Evolutionary conservation across 345 rosid species (phyloP), one percentile per base, ranked within the genome.

Genomic region (Ricinus communis): DNA sequence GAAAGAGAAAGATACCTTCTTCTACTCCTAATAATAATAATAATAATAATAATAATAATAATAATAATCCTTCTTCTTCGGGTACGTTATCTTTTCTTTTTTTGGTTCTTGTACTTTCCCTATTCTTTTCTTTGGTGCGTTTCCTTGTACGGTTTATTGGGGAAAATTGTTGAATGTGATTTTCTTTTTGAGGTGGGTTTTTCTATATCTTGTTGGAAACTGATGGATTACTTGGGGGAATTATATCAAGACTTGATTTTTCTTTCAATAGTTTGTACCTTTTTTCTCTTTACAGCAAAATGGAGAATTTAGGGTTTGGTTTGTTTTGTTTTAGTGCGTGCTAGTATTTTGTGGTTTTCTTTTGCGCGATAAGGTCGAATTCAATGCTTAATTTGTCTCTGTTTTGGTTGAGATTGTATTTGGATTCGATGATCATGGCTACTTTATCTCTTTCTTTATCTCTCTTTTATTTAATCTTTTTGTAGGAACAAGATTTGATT

Each of bases 1-100:
- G 87, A 30, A 84, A 81, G 76, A 81, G 85, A 76, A 81, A 74
- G 79, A 64, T 78, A 75, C 70, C 50, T 46, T 27, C 64, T 50
- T 72, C 67, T 60, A 21, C 64, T 46, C 50, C n/a, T n/a, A 19
- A 50, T n/a, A 45, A n/a, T n/a, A n/a, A n/a, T n/a, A n/a, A n/a
- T n/a, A n/a, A n/a, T n/a, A n/a, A n/a, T n/a, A n/a, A n/a, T n/a
- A n/a, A n/a, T n/a, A n/a, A n/a, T n/a, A n/a, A n/a, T n/a, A n/a
- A n/a, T n/a, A n/a, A 68, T 50, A 66, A 56, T 27, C 79, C 82
- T 70, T 38, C 82, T 82, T 71, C 86, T 57, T 73, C 88, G 61
- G 86, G 85, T 84, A 73, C 55, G 41, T 71, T 43, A 60, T 51
- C 2, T 47, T 25, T 30, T 53, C n/a, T n/a, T n/a, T n/a, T n/a